Percentiles rank a stretch among this genome's conserved stretches.
Evolutionary conservation across 345 rosid species (phyloP).

Genomic region (Arabis hirsuta): DNA sequence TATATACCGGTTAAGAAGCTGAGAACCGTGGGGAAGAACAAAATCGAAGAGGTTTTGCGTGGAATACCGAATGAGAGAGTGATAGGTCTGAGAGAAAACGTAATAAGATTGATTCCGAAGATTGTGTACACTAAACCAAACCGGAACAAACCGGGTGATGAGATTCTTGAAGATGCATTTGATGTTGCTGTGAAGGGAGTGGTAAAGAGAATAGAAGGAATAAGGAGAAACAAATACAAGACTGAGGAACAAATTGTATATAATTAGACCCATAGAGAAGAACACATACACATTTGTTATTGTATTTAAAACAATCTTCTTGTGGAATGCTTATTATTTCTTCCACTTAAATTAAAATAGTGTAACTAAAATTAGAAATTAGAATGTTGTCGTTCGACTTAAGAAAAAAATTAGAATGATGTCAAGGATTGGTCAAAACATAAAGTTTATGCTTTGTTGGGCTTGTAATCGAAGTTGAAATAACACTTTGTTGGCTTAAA

Average conservation of each 20-base stretch:
- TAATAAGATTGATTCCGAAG: slow-evolving; percentile 54
- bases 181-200: slow-evolving; percentile 51
- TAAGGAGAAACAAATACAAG: slow-evolving; percentile 26
- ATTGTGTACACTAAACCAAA: slow-evolving; percentile 50
- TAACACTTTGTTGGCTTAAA: background rate
- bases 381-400: too few relatives aligned
- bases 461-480: background rate
- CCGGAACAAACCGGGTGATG: slow-evolving; percentile 22
- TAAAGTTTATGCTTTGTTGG: background rate
- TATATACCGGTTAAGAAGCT: slow-evolving; percentile 48
- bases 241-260: background rate
- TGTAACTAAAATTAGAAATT: background rate
- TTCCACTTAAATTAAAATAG: background rate
- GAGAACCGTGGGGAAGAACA: slow-evolving; percentile 33
- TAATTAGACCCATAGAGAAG: background rate
- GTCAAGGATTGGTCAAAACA: too few relatives aligned
- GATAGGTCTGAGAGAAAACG: slow-evolving; percentile 51
- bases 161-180: slow-evolving; percentile 56
- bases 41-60: slow-evolving; percentile 40
- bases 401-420: too few relatives aligned
- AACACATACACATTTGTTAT: slow-evolving; percentile 1
- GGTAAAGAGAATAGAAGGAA: slow-evolving; percentile 40
- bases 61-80: slow-evolving; percentile 41
- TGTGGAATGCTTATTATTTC: background rate
- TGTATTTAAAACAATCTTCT: background rate